Conservation (phyloP, 1,139 yeast species). For the Ogataea hybrid region DNA sequence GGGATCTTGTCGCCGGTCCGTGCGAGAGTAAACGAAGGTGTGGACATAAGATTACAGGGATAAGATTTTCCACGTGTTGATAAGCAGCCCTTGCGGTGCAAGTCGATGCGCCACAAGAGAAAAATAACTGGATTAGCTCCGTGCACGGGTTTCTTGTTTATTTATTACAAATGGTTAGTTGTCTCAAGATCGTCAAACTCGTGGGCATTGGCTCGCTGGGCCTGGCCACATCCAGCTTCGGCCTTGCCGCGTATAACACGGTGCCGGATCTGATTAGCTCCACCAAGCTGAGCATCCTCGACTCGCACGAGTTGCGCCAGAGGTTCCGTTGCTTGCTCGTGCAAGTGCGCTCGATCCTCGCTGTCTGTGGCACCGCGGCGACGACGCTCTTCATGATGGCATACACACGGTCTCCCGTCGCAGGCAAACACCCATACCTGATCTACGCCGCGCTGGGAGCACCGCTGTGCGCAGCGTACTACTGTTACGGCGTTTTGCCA, state of each 20-base stretch:
- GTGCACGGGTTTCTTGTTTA: not conserved
- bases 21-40: constrained; percentile 38
- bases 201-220: constrained; percentile 55
- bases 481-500: constrained; percentile 28
- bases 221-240: constrained; percentile 42
- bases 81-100: not conserved
- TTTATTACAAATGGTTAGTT: constrained; percentile 32
- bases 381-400: constrained; percentile 43
- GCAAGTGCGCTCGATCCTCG: constrained; percentile 34
- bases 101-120: not conserved
- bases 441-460: constrained; percentile 54
- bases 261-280: constrained; percentile 34
- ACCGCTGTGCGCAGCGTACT: constrained; percentile 37
- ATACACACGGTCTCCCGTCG: constrained; percentile 39
- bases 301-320: constrained; percentile 7
- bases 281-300: constrained; percentile 8
- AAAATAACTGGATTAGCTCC: not conserved
- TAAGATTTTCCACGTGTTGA: not conserved
- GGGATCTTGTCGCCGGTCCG: constrained; percentile 34
- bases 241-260: constrained; percentile 37
- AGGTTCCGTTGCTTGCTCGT: constrained; percentile 28
- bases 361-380: constrained; percentile 39
- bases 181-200: constrained; percentile 49
- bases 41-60: not conserved
- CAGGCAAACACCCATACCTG: constrained; percentile 55